Evolutionary conservation across 352 stramenopile genomes (phyloP), one percentile per base, ranked within the genome.

Genomic region (Globisporangium barbulae): DNA sequence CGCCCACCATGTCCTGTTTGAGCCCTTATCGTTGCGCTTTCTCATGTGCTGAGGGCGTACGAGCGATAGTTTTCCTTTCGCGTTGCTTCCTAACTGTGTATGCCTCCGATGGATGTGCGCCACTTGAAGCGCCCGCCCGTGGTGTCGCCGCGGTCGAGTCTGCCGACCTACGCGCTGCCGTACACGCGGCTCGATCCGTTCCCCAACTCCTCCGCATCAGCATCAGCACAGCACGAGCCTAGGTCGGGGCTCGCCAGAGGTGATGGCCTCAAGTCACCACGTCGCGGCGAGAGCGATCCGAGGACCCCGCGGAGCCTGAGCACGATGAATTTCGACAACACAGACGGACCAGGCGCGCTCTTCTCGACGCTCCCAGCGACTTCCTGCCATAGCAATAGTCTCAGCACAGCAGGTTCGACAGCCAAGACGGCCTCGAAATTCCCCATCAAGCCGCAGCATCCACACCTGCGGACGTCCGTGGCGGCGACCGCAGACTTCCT

Each of bases 401-500:
- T 30, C 53, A 62, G 22, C 22, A 1, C 33, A 59, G 19, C 37
- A 28, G 25, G 25, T 28, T 10, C 50, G 28, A 13, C 49, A 39
- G 25, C 25, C 47, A 35, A 1, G 12, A 31, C 44, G 19, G 37
- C 10, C 13, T 39, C 53, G 10, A 64, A 60, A n/a, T 68, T 60
- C 28, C 47, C 63, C 5, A 42, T 60, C 48, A 58, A 68, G 55
- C 56, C 63, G 5, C 63, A 64, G 31, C 47, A 68, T 39, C 47
- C 58, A 12, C 59, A 63, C 21, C 50, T 25, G 15, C 63, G 56
- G 7, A 60, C 64, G 15, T 67, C 53, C 0, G 42, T 67, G 12
- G 56, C 53, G 1, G 52, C 35, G 25, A 63, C 65, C 3, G 59
- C 59, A 3, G 47, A 61, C 13, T 75, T 86, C 12, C 61, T 86